These are phyloP conservation scores for Penicillium sp. DNA, from an alignment of 2,329 filamentous ascomycete species.

Conservation along the genomic window DNA sequence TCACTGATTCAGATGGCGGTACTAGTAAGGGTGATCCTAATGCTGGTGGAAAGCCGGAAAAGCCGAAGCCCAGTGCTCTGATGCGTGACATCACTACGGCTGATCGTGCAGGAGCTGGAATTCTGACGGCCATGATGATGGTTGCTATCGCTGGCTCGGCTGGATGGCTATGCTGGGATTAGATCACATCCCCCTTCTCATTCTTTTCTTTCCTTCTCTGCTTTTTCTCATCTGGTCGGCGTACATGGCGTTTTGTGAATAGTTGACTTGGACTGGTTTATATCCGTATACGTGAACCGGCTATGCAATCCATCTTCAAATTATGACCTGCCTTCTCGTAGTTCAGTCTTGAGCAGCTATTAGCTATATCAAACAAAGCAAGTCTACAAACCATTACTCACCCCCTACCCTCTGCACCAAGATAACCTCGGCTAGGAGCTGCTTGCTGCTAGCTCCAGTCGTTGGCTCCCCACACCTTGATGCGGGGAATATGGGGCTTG, in stretches of 20 bases:
- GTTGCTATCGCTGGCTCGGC: constrained; percentile 39
- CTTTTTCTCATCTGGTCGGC: not conserved
- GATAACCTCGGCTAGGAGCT: not conserved
- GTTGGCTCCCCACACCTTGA: not conserved
- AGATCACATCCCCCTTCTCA: not conserved
- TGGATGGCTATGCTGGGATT: constrained; percentile 43
- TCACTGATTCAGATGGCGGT: constrained; percentile 36
- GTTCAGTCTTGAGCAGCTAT: not conserved
- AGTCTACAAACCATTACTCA: no score
- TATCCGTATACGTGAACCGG: not conserved
- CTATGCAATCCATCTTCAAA: not conserved
- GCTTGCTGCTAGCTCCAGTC: not conserved
- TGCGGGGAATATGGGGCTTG: constrained; percentile 1
- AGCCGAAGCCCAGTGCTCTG: constrained; percentile 16
- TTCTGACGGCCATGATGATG: constrained; percentile 46
- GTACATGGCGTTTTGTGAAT: constrained; percentile 1
- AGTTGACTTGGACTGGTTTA: not conserved
- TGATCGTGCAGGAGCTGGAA: constrained; percentile 49
- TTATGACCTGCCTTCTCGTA: not conserved
- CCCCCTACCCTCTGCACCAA: not conserved
- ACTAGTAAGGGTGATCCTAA: constrained; percentile 39
- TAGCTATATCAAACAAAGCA: no score
- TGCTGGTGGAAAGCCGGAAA: constrained; percentile 25
- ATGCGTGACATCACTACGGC: constrained; percentile 32
- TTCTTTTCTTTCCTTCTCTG: not conserved